Base-by-base conservation (phyloP, 805 yeast genomes). In the Saccharomycopsis selenospora region DNA sequence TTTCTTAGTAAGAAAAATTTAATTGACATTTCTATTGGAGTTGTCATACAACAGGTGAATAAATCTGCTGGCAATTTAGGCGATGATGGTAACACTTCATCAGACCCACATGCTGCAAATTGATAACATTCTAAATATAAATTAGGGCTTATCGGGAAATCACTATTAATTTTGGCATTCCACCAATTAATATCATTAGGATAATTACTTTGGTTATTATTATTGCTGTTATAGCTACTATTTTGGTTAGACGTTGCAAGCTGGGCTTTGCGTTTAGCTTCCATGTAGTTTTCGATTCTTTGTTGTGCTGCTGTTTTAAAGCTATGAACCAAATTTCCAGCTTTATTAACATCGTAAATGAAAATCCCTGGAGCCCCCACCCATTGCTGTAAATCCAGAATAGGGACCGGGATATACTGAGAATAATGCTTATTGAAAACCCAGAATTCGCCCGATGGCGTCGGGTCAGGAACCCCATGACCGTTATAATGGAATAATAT, bases 401-500 rank as follows among this genome's bases (percentile, higher is more conserved):
- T 67, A 7, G 96, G 86, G 1, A 93, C 93, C 0, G 99, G 99
- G 50, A 93, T 93, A 63, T 93, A 93, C 66, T 93, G 99, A 1
- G 99, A 93, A 63, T 90, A 93, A 1, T 96, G 96, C 56, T 97
- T 72, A 64, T 93, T 93, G 69, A 93, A 93, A 8, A 93, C 98
- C 99, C 99, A 93, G 24, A 93, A 87, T 61, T 93, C 99, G 22
- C 99, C 99, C 42, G 90, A 79, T 29, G 88, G 80, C 0, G 99
- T 93, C 0, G 99, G 98, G 58, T 88, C 88, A 0, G 99, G 99
- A 1, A 93, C 99, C 22, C 99, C 99, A 61, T 93, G 99, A 4
- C 99, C 99, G 58, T 93, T 93, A 63, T 93, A 93, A 63, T 93
- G 98, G 63, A 93, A 91, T 47, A 93, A 64, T 7, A 91, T 85